These are phyloP conservation scores for Delitschia confertaspora DNA, from an alignment of 495 filamentous ascomycete genomes.

Conservation along the genomic window DNA sequence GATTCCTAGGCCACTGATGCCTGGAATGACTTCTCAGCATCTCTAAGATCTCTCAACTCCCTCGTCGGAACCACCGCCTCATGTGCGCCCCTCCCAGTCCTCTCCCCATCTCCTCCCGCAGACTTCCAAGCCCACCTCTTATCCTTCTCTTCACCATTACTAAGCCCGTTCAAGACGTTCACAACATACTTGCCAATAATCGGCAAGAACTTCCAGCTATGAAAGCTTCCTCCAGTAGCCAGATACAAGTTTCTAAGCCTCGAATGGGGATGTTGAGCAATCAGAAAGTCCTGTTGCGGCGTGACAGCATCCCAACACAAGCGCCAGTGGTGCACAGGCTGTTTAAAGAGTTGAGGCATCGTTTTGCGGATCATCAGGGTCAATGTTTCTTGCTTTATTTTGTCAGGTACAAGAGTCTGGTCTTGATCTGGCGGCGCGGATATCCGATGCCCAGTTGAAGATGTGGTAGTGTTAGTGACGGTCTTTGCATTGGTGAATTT, in stretches of 20 bases:
- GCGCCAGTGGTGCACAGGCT: slow-evolving; percentile 31
- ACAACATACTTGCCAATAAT: slow-evolving; percentile 24
- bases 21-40: too few species aligned
- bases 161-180: slow-evolving; percentile 11
- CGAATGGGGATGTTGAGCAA: slow-evolving; percentile 28
- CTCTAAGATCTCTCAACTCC: slow-evolving; percentile 20
- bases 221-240: slow-evolving; percentile 29
- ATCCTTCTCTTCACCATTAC: slow-evolving; percentile 33
- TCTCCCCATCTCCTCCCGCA: too few species aligned
- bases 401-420: slow-evolving; percentile 22
- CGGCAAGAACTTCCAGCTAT: slow-evolving; percentile 33
- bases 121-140: slow-evolving; percentile 34
- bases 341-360: slow-evolving; percentile 15
- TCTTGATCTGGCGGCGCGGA: slow-evolving; percentile 29
- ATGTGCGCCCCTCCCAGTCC: slow-evolving; percentile 22
- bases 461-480: slow-evolving; percentile 33
- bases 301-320: slow-evolving; percentile 31
- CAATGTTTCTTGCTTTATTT: slow-evolving; percentile 25
- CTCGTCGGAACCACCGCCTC: slow-evolving; percentile 22
- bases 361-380: slow-evolving; percentile 13
- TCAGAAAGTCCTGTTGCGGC: slow-evolving; percentile 27
- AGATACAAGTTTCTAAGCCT: slow-evolving; percentile 32
- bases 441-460: slow-evolving; percentile 29
- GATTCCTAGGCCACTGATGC: too few species aligned
- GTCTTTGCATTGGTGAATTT: slow-evolving; percentile 36